Evolutionary conservation across 1,284 basidiomycete species (phyloP).

Genomic region (Stereum hirsutum): DNA sequence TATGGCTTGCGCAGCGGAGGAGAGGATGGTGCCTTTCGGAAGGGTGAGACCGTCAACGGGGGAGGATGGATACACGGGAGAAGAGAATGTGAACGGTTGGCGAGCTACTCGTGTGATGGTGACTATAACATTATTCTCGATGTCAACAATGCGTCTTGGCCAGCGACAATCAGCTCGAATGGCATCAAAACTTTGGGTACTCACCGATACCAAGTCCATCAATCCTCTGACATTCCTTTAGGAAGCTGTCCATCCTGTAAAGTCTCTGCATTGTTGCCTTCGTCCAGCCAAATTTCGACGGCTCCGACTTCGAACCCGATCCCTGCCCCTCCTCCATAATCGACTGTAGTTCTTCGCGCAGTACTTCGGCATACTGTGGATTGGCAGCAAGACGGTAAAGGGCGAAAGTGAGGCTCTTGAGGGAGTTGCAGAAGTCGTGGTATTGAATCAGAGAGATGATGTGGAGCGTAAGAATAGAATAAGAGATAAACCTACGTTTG

Average conservation of each 20-base stretch:
- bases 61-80: too few relatives aligned
- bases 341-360: slow-evolving; percentile 34
- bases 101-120: slow-evolving; percentile 22
- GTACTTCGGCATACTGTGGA: slow-evolving; percentile 25
- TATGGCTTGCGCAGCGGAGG: slow-evolving; percentile 9
- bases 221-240: slow-evolving; percentile 31
- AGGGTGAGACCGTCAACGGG: slow-evolving; percentile 30
- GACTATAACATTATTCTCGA: too few relatives aligned
- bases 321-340: slow-evolving; percentile 23
- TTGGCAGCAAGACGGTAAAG: slow-evolving; percentile 26
- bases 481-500: slow-evolving; percentile 17
- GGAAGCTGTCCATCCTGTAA: slow-evolving; percentile 36
- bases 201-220: slow-evolving; percentile 19
- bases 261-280: slow-evolving; percentile 30
- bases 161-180: background rate
- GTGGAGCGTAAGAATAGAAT: too few relatives aligned
- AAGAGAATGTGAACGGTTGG: slow-evolving; percentile 29
- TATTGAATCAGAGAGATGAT: too few relatives aligned
- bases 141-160: too few relatives aligned
- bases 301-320: too few relatives aligned
- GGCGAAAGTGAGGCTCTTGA: slow-evolving; percentile 24
- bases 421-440: too few relatives aligned
- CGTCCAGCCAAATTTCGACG: slow-evolving; percentile 42
- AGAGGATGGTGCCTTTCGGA: slow-evolving; percentile 22
- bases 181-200: slow-evolving; percentile 4